phyloP scores from a whole-genome alignment of 2,329 filamentous ascomycete species.

The Arthroderma sp. region DNA sequence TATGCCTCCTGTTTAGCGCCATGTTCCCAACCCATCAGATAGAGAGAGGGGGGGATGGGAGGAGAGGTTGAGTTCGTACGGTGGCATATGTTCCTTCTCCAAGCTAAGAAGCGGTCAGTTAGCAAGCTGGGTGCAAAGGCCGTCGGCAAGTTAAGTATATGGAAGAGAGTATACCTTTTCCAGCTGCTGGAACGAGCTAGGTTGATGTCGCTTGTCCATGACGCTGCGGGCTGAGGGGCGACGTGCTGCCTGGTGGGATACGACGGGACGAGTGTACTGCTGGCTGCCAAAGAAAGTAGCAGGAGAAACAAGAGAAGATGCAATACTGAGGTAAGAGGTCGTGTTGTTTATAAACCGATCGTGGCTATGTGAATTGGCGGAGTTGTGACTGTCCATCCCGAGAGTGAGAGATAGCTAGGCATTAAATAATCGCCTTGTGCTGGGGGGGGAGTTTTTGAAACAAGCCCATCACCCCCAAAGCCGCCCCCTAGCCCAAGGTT shows the following conservation, averaged over 20 bases:
- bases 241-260: slow-evolving; percentile 11
- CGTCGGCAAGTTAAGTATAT: neutral
- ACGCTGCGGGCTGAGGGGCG: slow-evolving; percentile 4
- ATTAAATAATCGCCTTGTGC: neutral
- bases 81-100: slow-evolving; percentile 98
- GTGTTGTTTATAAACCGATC: slow-evolving; percentile 5
- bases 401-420: neutral
- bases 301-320: slow-evolving; percentile 27
- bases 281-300: slow-evolving; percentile 27
- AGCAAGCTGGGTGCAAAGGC: neutral
- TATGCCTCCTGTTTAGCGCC: neutral
- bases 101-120: slow-evolving; percentile 39
- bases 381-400: neutral
- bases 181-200: slow-evolving; percentile 96
- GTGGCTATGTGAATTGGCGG: slow-evolving; percentile 1
- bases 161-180: slow-evolving; percentile 50
- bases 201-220: slow-evolving; percentile 89
- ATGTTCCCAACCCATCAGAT: no score
- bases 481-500: neutral
- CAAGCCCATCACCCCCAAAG: neutral
- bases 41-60: neutral
- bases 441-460: neutral
- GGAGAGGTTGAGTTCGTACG: slow-evolving; percentile 41
- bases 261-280: slow-evolving; percentile 12
- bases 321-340: slow-evolving; percentile 20